Evolutionary conservation across 2,329 filamentous ascomycete genomes (phyloP).

Genomic region (Diaporthe destruens): DNA sequence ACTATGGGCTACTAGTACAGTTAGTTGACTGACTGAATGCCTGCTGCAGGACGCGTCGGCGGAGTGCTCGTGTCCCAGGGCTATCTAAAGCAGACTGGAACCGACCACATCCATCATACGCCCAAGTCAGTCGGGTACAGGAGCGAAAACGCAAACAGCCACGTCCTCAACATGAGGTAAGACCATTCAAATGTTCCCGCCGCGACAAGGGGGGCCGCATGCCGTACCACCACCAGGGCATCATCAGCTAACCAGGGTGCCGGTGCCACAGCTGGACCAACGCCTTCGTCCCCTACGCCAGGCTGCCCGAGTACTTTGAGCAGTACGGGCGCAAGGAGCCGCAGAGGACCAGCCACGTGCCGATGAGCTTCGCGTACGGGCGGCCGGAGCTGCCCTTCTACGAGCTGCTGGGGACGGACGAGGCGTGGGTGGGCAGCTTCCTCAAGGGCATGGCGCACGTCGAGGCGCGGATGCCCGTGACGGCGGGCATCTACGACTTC

Average conservation of each 20-base stretch:
- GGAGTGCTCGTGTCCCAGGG: slow-evolving; percentile 24
- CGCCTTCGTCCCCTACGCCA: slow-evolving; percentile 41
- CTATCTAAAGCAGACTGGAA: slow-evolving; percentile 6
- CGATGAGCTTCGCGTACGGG: slow-evolving; percentile 45
- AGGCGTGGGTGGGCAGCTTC: slow-evolving; percentile 44
- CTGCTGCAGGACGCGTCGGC: not conserved
- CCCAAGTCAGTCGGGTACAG: slow-evolving; percentile 14
- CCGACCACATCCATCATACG: not conserved
- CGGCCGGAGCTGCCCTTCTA: slow-evolving; percentile 46
- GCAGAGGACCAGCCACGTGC: slow-evolving; percentile 45
- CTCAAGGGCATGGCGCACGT: slow-evolving; percentile 48
- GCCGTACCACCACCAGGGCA: not conserved
- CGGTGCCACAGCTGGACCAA: slow-evolving; percentile 42
- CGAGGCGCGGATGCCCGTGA: slow-evolving; percentile 45
- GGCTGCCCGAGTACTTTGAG: slow-evolving; percentile 46
- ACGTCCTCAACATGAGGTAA: slow-evolving; percentile 19
- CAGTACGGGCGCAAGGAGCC: slow-evolving; percentile 46
- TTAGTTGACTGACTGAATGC: not conserved
- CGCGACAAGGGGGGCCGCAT: too few relatives aligned
- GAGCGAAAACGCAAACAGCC: slow-evolving; percentile 3
- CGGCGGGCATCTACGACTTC: slow-evolving; percentile 48
- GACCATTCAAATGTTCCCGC: not conserved
- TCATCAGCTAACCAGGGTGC: slow-evolving; percentile 41
- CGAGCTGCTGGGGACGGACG: slow-evolving; percentile 46
- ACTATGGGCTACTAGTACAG: not conserved